These are phyloP conservation scores for Cystobasidiaceae sp. DNA, from an alignment of 1,284 basidiomycete genomes.

Conservation along the genomic window DNA sequence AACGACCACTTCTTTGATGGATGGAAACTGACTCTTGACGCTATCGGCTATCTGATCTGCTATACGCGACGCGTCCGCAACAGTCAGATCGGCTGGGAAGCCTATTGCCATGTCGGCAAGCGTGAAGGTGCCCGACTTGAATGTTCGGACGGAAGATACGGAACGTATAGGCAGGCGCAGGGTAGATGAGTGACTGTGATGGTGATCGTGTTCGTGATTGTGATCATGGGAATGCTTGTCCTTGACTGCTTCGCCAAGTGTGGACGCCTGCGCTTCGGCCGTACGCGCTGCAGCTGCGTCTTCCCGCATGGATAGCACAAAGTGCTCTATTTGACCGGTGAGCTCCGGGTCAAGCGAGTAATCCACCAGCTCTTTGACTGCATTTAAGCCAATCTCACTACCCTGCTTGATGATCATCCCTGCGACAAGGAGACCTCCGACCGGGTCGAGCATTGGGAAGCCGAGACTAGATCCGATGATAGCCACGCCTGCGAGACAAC, in stretches of 20 bases:
- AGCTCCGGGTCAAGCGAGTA: conserved; percentile 26
- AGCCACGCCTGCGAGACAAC: conserved; percentile 76
- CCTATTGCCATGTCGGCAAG: conserved; percentile 26
- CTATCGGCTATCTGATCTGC: conserved; percentile 24
- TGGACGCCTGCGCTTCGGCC: background rate
- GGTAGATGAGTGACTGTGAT: conserved; percentile 3
- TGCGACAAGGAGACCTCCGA: conserved; percentile 87
- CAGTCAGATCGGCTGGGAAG: conserved; percentile 22
- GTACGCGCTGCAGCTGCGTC: background rate
- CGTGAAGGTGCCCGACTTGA: conserved; percentile 28
- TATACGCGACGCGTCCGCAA: conserved; percentile 17
- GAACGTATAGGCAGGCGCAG: conserved; percentile 18
- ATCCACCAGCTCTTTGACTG: conserved; percentile 30
- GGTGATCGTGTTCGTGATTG: background rate
- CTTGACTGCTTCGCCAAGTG: background rate
- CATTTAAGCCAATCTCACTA: conserved; percentile 29
- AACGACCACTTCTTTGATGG: conserved; percentile 27
- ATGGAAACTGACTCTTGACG: conserved; percentile 22
- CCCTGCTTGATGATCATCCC: conserved; percentile 60
- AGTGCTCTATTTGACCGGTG: conserved; percentile 22
- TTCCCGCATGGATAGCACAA: conserved; percentile 11
- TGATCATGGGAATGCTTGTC: background rate
- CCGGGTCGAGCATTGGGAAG: conserved; percentile 79
- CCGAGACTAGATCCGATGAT: conserved; percentile 76
- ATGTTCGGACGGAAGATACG: conserved; percentile 15